phyloP scores from a whole-genome alignment of 2,329 filamentous ascomycete species.

The Boeremia lycopersici region DNA sequence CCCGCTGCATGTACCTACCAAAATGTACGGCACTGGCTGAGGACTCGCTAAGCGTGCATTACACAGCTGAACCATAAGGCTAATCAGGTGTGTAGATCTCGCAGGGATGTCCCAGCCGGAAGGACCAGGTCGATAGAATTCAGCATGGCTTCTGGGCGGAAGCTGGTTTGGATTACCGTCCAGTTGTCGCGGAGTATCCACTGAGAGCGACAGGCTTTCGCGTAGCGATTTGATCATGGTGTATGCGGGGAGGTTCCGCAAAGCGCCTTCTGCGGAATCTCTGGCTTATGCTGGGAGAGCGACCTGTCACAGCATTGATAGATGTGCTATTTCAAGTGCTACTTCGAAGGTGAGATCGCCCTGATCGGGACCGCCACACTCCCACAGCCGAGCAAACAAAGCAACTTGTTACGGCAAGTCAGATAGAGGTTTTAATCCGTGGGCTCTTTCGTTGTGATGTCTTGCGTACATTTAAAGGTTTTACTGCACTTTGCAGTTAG shows the following conservation, averaged over 20 bases:
- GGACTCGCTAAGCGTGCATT: no score
- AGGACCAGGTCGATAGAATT: neutral
- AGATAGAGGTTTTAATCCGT: neutral
- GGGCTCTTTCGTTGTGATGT: neutral
- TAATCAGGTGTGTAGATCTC: neutral
- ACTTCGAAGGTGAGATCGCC: no score
- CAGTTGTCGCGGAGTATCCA: conserved; percentile 2
- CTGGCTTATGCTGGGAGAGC: neutral
- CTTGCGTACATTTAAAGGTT: neutral
- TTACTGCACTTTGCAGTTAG: neutral
- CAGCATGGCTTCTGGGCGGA: neutral
- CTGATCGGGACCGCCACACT: neutral
- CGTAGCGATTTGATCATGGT: neutral
- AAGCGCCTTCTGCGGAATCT: neutral
- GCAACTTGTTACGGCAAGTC: neutral
- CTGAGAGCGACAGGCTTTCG: neutral
- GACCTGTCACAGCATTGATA: neutral
- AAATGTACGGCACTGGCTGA: no score
- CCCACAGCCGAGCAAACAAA: neutral
- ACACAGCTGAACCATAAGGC: no score
- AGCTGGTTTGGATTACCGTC: neutral
- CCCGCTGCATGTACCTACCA: no score
- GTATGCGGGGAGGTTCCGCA: neutral
- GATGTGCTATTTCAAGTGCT: neutral
- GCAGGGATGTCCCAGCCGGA: neutral